Evolutionary conservation across 2,329 filamentous ascomycete species (phyloP).

Genomic region (Myriosclerotinia curreyana): DNA sequence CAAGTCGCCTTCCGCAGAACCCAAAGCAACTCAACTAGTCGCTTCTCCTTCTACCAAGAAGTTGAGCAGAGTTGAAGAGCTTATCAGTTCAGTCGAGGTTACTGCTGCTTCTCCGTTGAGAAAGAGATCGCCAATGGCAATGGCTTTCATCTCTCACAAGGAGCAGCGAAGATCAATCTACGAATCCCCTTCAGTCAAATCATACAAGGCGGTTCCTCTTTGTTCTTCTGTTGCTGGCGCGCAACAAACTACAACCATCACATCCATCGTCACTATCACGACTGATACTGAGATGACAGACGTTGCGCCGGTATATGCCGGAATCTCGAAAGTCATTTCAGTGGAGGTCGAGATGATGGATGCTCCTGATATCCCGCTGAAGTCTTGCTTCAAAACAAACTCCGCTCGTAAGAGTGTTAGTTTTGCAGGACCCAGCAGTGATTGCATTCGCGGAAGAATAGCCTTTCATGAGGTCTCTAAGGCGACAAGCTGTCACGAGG

Average conservation of each 20-base stretch:
- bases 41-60: constrained; percentile 4
- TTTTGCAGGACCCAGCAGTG: constrained; percentile 13
- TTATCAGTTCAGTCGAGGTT: neutral
- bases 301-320: constrained; percentile 13
- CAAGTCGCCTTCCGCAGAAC: neutral
- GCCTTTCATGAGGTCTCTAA: neutral
- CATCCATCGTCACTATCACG: neutral
- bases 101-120: neutral
- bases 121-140: neutral
- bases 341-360: constrained; percentile 7
- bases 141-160: neutral
- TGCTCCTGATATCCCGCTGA: constrained; percentile 5
- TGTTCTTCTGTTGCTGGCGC: constrained; percentile 18
- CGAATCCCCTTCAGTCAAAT: neutral
- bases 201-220: neutral
- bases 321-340: constrained; percentile 14
- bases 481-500: neutral
- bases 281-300: neutral
- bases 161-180: constrained; percentile 1
- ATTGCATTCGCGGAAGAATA: neutral
- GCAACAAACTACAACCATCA: constrained; percentile 9
- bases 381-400: constrained; percentile 16
- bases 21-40: neutral
- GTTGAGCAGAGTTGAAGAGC: neutral
- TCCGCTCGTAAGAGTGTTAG: constrained; percentile 12